phyloP scores from a whole-genome alignment of 2,329 filamentous ascomycete genomes.

The Talaromyces rugulosus region DNA sequence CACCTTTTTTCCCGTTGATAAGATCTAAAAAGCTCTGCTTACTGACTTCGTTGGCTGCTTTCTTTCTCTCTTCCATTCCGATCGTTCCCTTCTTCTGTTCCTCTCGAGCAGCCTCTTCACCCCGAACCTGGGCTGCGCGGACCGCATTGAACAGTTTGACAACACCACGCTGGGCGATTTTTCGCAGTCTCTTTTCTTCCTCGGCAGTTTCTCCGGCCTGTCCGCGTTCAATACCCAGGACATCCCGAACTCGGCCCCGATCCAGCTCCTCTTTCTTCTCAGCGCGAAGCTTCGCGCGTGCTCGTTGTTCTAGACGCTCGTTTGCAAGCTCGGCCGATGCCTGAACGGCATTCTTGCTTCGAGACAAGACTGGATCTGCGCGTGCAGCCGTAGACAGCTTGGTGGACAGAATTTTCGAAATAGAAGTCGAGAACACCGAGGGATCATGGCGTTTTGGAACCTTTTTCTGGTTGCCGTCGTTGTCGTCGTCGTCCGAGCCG shows the following conservation, averaged over 20 bases:
- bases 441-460: constrained; percentile 82
- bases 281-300: constrained; percentile 70
- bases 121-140: constrained; percentile 84
- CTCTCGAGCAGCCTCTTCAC: constrained; percentile 65
- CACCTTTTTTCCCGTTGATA: constrained; percentile 61
- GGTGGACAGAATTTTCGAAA: constrained; percentile 85
- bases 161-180: constrained; percentile 88
- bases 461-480: constrained; percentile 35
- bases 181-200: constrained; percentile 73
- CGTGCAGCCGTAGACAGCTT: constrained; percentile 81
- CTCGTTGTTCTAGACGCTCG: constrained; percentile 74
- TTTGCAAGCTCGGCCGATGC: constrained; percentile 70
- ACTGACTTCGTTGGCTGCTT: constrained; percentile 91
- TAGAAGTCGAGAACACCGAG: constrained; percentile 82
- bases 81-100: constrained; percentile 68
- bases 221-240: constrained; percentile 61
- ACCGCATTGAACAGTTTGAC: constrained; percentile 97
- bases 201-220: constrained; percentile 55
- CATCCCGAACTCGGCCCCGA: constrained; percentile 83
- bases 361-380: constrained; percentile 83
- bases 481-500: constrained; percentile 20
- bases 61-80: constrained; percentile 74
- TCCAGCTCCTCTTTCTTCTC: constrained; percentile 77
- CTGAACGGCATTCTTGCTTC: constrained; percentile 70
- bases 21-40: constrained; percentile 91